Conservation (phyloP, 192 early-diverging fungal genomes). For the Pilaira anomala region DNA sequence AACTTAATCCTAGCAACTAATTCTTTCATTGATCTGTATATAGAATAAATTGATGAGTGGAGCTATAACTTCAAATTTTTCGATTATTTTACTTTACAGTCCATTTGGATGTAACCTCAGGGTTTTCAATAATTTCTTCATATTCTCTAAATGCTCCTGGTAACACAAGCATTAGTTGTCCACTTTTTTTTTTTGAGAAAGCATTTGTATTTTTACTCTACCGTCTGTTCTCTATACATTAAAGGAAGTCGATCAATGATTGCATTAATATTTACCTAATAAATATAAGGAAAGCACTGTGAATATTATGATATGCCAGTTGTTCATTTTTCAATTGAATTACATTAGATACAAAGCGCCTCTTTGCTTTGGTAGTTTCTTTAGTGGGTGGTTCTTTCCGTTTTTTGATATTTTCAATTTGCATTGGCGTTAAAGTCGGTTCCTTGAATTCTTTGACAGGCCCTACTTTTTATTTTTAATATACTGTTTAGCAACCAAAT, state of each 20-base stretch:
- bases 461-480: neutral
- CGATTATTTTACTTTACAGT: constrained; percentile 16
- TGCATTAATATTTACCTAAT: constrained; percentile 31
- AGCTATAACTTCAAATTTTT: neutral
- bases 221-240: constrained; percentile 27
- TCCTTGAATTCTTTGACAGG: neutral
- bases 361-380: neutral
- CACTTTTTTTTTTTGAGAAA: too few species aligned
- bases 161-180: too few species aligned
- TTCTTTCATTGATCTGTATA: constrained; percentile 11
- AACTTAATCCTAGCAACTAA: constrained; percentile 16
- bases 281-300: too few species aligned
- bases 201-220: too few species aligned
- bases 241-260: constrained; percentile 34
- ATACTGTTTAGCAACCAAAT: neutral
- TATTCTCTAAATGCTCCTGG: constrained; percentile 21
- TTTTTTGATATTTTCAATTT: neutral
- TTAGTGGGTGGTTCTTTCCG: neutral
- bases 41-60: neutral
- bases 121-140: constrained; percentile 19
- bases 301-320: too few species aligned
- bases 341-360: neutral
- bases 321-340: neutral
- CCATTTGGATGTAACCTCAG: constrained; percentile 26
- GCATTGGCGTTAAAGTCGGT: neutral